Evolutionary conservation across 768 basidiomycete species (phyloP).

Genomic region (Nidularia pulvinata): DNA sequence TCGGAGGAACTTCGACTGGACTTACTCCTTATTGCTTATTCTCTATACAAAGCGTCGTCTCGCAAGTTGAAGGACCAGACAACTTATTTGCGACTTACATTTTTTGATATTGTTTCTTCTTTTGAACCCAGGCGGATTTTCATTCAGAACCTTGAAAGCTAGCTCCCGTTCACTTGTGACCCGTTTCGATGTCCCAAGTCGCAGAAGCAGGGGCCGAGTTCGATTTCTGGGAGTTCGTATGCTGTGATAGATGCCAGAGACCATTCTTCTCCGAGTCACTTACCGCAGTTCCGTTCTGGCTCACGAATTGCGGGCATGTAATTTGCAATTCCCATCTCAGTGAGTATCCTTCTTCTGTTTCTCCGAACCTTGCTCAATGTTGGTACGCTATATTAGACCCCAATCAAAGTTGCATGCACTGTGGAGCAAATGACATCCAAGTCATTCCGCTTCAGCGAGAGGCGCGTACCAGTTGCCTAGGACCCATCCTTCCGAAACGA

Average conservation of each 20-base stretch:
- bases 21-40: too few species aligned
- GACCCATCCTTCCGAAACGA: background rate
- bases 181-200: too few species aligned
- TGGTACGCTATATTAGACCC: constrained; percentile 40
- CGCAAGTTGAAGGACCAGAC: too few species aligned
- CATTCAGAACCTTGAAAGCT: too few species aligned
- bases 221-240: constrained; percentile 83
- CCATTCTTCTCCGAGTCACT: constrained; percentile 55
- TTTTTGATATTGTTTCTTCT: too few species aligned
- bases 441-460: constrained; percentile 74
- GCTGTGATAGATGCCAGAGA: constrained; percentile 69
- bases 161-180: too few species aligned
- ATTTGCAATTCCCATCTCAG: constrained; percentile 87
- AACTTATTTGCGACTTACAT: too few species aligned
- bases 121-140: too few species aligned
- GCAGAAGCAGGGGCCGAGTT: constrained; percentile 22
- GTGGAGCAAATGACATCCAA: constrained; percentile 62
- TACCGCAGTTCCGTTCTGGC: constrained; percentile 78
- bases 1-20: too few species aligned
- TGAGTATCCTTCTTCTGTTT: constrained; percentile 23
- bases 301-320: constrained; percentile 88
- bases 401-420: constrained; percentile 76
- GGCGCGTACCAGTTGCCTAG: constrained; percentile 29
- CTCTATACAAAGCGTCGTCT: too few species aligned
- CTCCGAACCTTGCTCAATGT: background rate